Base-by-base conservation (phyloP, 176 grass and related monocot species). In the Oryza coarctata region DNA sequence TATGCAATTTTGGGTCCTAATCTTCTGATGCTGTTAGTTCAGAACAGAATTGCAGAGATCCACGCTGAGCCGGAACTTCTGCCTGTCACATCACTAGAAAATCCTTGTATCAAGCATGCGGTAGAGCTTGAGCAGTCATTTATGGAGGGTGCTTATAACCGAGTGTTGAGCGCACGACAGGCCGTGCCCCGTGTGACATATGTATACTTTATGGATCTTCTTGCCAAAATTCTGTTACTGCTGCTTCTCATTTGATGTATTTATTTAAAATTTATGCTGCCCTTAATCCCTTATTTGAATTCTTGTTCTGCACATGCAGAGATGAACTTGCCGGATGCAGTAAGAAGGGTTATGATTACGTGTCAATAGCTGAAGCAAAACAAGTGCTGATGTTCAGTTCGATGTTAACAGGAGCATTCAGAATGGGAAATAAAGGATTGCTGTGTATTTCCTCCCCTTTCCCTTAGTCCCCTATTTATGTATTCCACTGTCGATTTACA, bases 41-140 rank as follows among this genome's bases (percentile, higher is more conserved):
- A 99, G 88, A 99, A 99, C 75, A 95, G 96, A 90, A 99, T 99
- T 70, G 96, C 96, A 3, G 96, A 99, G 71, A 95, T 99, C 58
- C 96, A 99, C 77, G 95, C 91, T 1, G 96, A 99, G 80, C 73
- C 95, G 49, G 96, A 99, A 77, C 91, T 99, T 82, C 80, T 99
- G 36, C 89, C 80, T 1, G 58, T 86, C 15, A 95, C 76, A 55
- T 89, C 96, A 28, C 80, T 88, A 18, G 88, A 95, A 47, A 86
- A 95, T 84, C 68, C 80, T 63, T 95, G 90, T 83, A 93, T 95
- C 43, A 90, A 87, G 62, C 93, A 93, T 82, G 93, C 90, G 1
- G 90, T 95, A 38, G 93, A 95, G 58, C 83, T 95, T 41, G 93
- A 95, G 73, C 93, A 93, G 55, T 93, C 90, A 38, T 95, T 95